Percentiles rank a stretch among this genome's conserved stretches.
Conservation (phyloP, 106 monocot genomes). For the Chionographis japonica region DNA sequence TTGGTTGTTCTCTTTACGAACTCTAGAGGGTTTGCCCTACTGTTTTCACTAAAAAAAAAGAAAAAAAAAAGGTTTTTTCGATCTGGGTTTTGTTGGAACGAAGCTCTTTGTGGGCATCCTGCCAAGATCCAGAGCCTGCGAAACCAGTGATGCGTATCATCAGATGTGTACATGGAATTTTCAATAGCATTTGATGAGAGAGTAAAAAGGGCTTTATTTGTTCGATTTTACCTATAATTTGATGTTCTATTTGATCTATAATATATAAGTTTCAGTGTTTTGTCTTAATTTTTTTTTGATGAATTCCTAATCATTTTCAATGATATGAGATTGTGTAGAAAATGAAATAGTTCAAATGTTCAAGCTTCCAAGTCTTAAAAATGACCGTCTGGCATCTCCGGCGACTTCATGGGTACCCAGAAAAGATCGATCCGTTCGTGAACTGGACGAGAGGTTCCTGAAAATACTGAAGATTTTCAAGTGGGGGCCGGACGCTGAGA, state of each 20-base stretch:
- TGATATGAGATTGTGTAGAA: slow-evolving; percentile 33
- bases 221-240: too few relatives aligned
- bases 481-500: slow-evolving; percentile 96
- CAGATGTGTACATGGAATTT: too few relatives aligned
- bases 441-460: slow-evolving; percentile 72
- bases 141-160: too few relatives aligned
- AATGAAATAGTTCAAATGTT: slow-evolving; percentile 97
- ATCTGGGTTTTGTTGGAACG: not conserved
- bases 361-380: slow-evolving; percentile 35
- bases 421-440: slow-evolving; percentile 19
- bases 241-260: not conserved
- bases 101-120: too few relatives aligned
- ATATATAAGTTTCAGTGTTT: not conserved
- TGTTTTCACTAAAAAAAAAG: too few relatives aligned
- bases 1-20: not conserved
- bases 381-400: not conserved
- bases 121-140: too few relatives aligned
- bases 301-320: not conserved
- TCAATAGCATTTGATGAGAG: too few relatives aligned
- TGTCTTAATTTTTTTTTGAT: not conserved
- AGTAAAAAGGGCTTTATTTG: too few relatives aligned
- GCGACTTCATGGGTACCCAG: not conserved
- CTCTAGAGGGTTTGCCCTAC: not conserved
- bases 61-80: not conserved
- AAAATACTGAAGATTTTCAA: slow-evolving; percentile 95